phyloP scores from a whole-genome alignment of 202 grass and related monocot species.

The Setaria viridis region DNA sequence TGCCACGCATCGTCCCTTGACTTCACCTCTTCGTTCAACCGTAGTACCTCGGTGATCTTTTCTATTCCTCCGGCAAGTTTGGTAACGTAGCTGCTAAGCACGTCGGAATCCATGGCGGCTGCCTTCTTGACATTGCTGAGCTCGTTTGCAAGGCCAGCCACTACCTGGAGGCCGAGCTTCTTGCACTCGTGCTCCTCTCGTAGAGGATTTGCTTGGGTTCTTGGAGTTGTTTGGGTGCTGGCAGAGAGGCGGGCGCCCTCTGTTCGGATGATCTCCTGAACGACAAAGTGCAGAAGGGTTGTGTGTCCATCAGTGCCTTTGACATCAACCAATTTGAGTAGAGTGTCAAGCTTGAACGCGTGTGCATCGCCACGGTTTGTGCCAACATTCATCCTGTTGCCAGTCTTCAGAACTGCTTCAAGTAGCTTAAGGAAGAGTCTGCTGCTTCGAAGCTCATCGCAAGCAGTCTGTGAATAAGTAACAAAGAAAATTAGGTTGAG shows the following conservation, averaged over 20 bases:
- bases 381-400: conserved; percentile 90
- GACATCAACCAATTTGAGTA: conserved; percentile 79
- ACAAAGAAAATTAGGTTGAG: background rate
- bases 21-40: conserved; percentile 57
- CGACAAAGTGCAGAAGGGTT: conserved; percentile 84
- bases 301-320: conserved; percentile 83
- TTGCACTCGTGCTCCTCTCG: conserved; percentile 69
- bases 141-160: conserved; percentile 67
- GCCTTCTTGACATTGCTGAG: conserved; percentile 82
- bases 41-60: conserved; percentile 69
- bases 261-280: conserved; percentile 73
- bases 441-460: conserved; percentile 76
- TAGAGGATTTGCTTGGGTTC: conserved; percentile 62
- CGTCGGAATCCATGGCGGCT: conserved; percentile 74
- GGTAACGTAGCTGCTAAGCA: conserved; percentile 60
- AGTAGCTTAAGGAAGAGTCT: conserved; percentile 83
- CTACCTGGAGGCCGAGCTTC: conserved; percentile 74
- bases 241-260: conserved; percentile 58
- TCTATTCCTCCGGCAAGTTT: conserved; percentile 77
- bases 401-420: conserved; percentile 86
- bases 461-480: conserved; percentile 68
- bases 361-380: conserved; percentile 83
- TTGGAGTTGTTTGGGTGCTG: conserved; percentile 46
- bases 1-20: conserved; percentile 51
- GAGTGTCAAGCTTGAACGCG: conserved; percentile 87